phyloP scores from a whole-genome alignment of 352 stramenopile species.

The Phytophthora ohioensis region DNA sequence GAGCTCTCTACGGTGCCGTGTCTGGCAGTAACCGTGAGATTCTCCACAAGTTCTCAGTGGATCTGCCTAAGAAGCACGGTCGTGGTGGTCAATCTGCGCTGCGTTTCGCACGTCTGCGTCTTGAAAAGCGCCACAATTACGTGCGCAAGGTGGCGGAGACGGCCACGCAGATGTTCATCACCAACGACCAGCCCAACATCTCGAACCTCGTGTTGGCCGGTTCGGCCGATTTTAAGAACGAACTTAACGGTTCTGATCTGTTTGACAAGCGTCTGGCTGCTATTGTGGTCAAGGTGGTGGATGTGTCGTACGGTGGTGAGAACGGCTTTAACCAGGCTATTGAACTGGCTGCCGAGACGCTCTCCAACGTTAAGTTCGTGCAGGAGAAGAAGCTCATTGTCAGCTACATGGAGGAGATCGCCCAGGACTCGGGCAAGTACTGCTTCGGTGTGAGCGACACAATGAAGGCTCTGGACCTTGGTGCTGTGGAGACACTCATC shows the following conservation, averaged over 20 bases:
- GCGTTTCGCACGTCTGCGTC: slow-evolving; percentile 99
- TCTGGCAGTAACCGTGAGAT: slow-evolving; percentile 94
- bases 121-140: slow-evolving; percentile 99
- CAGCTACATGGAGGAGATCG: slow-evolving; percentile 99
- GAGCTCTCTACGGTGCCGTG: slow-evolving; percentile 98
- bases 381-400: slow-evolving; percentile 99
- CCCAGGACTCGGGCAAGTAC: slow-evolving; percentile 98
- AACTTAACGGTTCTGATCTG: slow-evolving; percentile 96
- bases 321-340: slow-evolving; percentile 99
- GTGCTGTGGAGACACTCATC: slow-evolving; percentile 99
- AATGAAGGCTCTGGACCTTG: slow-evolving; percentile 98
- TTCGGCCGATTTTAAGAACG: slow-evolving; percentile 99
- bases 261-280: slow-evolving; percentile 97
- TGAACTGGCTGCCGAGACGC: slow-evolving; percentile 97
- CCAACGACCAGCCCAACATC: slow-evolving; percentile 98
- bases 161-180: slow-evolving; percentile 99
- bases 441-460: slow-evolving; percentile 99
- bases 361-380: slow-evolving; percentile 99
- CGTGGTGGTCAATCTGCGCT: slow-evolving; percentile 99
- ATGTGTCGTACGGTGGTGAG: slow-evolving; percentile 99
- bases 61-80: slow-evolving; percentile 99
- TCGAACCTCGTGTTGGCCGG: slow-evolving; percentile 98
- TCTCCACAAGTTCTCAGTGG: slow-evolving; percentile 97
- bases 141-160: slow-evolving; percentile 99
- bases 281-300: slow-evolving; percentile 99